Evolutionary conservation across 352 stramenopile species (phyloP).

Genomic region (Phytophthora tubulina): DNA sequence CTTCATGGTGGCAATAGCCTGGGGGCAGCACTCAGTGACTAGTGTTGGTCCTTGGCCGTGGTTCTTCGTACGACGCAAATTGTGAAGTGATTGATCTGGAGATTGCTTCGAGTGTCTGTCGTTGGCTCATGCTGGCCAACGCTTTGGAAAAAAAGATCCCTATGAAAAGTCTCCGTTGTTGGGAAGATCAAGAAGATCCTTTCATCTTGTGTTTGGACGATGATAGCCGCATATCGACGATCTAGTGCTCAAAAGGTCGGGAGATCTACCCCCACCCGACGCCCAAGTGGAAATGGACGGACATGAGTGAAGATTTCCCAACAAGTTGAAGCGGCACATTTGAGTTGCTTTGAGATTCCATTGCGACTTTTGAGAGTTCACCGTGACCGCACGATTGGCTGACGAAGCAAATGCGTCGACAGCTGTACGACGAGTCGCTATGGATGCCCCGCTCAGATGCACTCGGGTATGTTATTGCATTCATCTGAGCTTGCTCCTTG

Average conservation of each 20-base stretch:
- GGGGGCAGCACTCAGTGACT: constrained; percentile 30
- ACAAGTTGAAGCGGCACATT: constrained; percentile 20
- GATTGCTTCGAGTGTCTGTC: not conserved
- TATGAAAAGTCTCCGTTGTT: not conserved
- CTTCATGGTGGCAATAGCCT: constrained; percentile 56
- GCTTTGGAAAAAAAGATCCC: constrained; percentile 13
- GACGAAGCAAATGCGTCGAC: constrained; percentile 1
- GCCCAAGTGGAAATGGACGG: constrained; percentile 25
- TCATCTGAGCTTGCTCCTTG: no score
- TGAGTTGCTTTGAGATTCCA: not conserved
- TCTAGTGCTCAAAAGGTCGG: constrained; percentile 30
- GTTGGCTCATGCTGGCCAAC: constrained; percentile 17
- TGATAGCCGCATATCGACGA: constrained; percentile 28
- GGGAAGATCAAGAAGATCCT: constrained; percentile 7
- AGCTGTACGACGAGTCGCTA: not conserved
- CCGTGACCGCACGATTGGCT: constrained; percentile 10
- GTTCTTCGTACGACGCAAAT: constrained; percentile 21
- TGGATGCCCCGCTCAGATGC: no score
- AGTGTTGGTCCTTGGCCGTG: constrained; percentile 13
- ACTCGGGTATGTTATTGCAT: no score
- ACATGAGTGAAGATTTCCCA: constrained; percentile 16
- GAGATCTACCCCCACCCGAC: constrained; percentile 14
- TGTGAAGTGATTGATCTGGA: constrained; percentile 30
- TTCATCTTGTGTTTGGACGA: constrained; percentile 1
- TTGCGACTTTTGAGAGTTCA: not conserved